Evolutionary conservation across 1,284 basidiomycete species (phyloP).

Genomic region (Albatrellus sp.): DNA sequence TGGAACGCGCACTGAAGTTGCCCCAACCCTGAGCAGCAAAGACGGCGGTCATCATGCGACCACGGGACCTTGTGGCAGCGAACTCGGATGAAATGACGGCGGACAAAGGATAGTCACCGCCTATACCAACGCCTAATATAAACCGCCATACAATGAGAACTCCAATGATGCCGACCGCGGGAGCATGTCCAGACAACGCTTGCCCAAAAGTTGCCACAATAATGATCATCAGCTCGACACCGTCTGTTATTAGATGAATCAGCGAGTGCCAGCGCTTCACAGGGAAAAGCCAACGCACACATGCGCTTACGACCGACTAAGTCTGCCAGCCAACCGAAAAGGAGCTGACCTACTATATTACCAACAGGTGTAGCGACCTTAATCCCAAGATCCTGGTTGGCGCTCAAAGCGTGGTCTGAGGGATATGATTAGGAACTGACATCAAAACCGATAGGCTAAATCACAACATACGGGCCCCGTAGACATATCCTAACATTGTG

Average conservation of each 20-base stretch:
- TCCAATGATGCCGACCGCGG: conserved; percentile 58
- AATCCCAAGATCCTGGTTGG: conserved; percentile 51
- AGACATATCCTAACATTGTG: conserved; percentile 45
- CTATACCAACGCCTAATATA: conserved; percentile 57
- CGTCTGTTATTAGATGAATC: conserved; percentile 34
- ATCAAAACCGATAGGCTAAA: no score
- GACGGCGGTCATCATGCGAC: conserved; percentile 62
- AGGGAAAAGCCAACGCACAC: conserved; percentile 30
- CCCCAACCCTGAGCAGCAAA: conserved; percentile 65
- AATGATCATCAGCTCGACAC: conserved; percentile 62
- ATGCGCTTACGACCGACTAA: conserved; percentile 59
- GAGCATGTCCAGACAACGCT: conserved; percentile 43
- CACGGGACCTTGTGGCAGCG: conserved; percentile 59
- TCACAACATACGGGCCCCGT: conserved; percentile 18
- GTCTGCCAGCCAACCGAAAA: conserved; percentile 67
- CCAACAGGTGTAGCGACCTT: conserved; percentile 50
- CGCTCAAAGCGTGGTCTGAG: conserved; percentile 20
- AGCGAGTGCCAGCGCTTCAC: conserved; percentile 9
- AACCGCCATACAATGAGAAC: conserved; percentile 62
- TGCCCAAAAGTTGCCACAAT: conserved; percentile 53
- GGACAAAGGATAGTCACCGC: conserved; percentile 60
- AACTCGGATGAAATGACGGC: conserved; percentile 70
- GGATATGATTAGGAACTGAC: neutral
- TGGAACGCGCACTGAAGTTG: conserved; percentile 35
- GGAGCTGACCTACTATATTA: conserved; percentile 38